Evolutionary conservation across 2,329 filamentous ascomycete species (phyloP).

Genomic region (Mollisiaceae sp.): DNA sequence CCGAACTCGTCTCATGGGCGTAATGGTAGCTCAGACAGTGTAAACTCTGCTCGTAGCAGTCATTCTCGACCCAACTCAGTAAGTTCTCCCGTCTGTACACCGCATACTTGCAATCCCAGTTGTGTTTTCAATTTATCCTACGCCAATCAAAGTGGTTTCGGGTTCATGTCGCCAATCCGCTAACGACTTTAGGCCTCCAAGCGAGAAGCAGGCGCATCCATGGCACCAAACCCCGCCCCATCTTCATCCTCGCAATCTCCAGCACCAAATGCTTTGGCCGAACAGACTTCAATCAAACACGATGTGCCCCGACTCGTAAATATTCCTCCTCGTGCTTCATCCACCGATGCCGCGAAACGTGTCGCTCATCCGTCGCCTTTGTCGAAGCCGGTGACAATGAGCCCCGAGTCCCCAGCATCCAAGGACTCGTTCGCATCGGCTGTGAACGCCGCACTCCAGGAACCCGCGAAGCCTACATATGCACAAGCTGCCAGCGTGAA

Average conservation of each 20-base stretch:
- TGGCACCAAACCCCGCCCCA: conserved; percentile 50
- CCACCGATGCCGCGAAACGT: conserved; percentile 65
- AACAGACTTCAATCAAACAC: conserved; percentile 54
- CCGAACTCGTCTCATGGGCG: conserved; percentile 40
- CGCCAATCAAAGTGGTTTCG: conserved; percentile 37
- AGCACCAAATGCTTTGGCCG: conserved; percentile 41
- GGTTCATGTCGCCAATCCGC: conserved; percentile 43
- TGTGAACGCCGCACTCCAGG: conserved; percentile 42
- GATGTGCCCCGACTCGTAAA: conserved; percentile 61
- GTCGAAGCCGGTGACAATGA: conserved; percentile 72
- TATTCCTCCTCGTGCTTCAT: conserved; percentile 66
- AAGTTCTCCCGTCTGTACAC: conserved; percentile 49
- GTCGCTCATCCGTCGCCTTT: conserved; percentile 72
- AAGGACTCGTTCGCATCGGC: conserved; percentile 48
- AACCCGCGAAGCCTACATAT: conserved; percentile 39
- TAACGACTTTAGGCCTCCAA: conserved; percentile 64
- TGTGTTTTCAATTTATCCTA: conserved; percentile 39
- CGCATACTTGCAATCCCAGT: conserved; percentile 27
- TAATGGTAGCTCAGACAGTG: conserved; percentile 69
- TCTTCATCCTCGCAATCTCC: conserved; percentile 43
- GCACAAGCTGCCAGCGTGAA: conserved; percentile 42
- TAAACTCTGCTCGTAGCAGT: conserved; percentile 60
- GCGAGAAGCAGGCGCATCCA: conserved; percentile 57
- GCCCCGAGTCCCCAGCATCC: conserved; percentile 53
- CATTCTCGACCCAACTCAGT: conserved; percentile 69